Conservation (phyloP, 495 filamentous ascomycete genomes). For the Penicillium soppii region DNA sequence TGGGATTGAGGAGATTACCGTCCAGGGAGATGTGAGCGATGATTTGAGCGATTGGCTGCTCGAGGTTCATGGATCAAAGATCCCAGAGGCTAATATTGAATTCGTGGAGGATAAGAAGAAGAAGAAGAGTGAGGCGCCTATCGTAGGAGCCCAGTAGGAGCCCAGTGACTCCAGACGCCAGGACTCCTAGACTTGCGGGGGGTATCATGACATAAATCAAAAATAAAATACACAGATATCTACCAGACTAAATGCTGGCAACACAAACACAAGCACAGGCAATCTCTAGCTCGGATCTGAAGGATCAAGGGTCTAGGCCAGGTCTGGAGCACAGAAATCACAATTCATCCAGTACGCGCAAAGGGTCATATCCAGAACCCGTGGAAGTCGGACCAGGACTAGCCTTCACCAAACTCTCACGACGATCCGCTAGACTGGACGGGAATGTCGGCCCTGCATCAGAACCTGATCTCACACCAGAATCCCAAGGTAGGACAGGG, state of each 20-base stretch:
- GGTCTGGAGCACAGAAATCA: conserved; percentile 14
- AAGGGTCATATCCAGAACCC: conserved; percentile 28
- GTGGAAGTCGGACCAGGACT: conserved; percentile 6
- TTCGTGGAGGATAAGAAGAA: conserved; percentile 93
- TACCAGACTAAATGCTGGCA: not conserved
- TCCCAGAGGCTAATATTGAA: conserved; percentile 94
- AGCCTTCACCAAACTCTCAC: conserved; percentile 13
- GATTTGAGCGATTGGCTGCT: conserved; percentile 89
- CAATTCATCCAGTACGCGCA: conserved; percentile 36
- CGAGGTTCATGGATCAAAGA: conserved; percentile 75
- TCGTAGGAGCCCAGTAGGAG: too few species aligned
- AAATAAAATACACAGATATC: conserved; percentile 9
- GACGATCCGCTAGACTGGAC: conserved; percentile 20
- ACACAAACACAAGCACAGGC: not conserved
- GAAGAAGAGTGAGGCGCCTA: conserved; percentile 32
- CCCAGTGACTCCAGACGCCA: too few species aligned
- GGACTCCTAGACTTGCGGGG: too few species aligned
- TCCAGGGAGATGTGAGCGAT: conserved; percentile 95
- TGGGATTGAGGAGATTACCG: conserved; percentile 93
- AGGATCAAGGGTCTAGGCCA: not conserved
- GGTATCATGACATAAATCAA: conserved; percentile 12
- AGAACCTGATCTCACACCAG: not conserved
- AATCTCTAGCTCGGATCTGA: not conserved
- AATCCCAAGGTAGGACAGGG: too few species aligned
- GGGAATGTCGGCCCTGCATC: conserved; percentile 14